phyloP scores from a whole-genome alignment of 257 asterid species.

The Linderniella brevidens region DNA sequence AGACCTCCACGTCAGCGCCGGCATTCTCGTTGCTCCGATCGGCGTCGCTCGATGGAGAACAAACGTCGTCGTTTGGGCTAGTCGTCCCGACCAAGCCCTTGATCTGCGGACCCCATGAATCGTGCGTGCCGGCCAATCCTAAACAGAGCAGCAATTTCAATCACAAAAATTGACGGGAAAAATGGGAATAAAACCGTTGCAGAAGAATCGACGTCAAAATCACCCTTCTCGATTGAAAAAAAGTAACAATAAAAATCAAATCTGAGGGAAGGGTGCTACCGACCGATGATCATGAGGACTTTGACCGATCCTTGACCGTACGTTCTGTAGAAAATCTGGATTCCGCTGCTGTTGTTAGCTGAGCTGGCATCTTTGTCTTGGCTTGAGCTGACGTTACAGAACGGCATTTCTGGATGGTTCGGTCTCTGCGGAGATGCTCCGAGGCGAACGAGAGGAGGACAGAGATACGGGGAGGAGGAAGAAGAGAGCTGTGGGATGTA shows the following conservation, averaged over 20 bases:
- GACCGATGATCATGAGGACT: constrained; percentile 82
- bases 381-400: constrained; percentile 34
- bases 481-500: too few relatives aligned
- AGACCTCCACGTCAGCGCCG: constrained; percentile 41
- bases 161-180: too few relatives aligned
- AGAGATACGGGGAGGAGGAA: too few relatives aligned
- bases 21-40: constrained; percentile 19
- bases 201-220: background rate
- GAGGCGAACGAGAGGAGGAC: too few relatives aligned
- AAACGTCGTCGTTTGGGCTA: constrained; percentile 45
- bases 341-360: constrained; percentile 20
- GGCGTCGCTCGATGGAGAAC: constrained; percentile 13
- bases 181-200: too few relatives aligned
- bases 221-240: constrained; percentile 4
- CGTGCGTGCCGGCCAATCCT: constrained; percentile 98
- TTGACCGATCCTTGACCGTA: constrained; percentile 81
- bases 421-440: too few relatives aligned
- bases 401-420: constrained; percentile 36
- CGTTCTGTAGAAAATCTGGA: constrained; percentile 58
- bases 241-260: background rate
- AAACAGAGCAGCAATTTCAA: constrained; percentile 9
- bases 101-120: constrained; percentile 79
- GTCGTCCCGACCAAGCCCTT: constrained; percentile 53
- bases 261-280: background rate
- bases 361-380: constrained; percentile 22